Percentiles rank a stretch among this genome's conserved stretches.
These are phyloP conservation scores for Penicillium tannophilum DNA, from an alignment of 495 filamentous ascomycete species.

Conservation along the genomic window DNA sequence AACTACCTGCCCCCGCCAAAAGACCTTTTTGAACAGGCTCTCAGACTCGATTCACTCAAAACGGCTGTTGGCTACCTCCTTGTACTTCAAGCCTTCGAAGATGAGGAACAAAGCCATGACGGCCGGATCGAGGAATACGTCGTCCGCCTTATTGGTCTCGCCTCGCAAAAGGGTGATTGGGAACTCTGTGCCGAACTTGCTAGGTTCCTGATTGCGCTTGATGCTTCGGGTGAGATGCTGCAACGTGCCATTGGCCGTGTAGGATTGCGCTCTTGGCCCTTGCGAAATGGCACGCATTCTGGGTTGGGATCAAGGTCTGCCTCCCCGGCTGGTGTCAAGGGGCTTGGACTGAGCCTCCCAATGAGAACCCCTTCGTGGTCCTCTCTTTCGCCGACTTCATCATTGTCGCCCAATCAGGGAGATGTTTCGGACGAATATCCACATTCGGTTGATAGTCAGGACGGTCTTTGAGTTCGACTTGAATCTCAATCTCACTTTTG, in stretches of 20 bases:
- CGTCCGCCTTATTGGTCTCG: constrained; percentile 77
- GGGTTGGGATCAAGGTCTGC: constrained; percentile 28
- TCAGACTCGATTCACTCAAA: constrained; percentile 82
- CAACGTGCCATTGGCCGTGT: constrained; percentile 76
- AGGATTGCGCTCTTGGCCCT: constrained; percentile 36
- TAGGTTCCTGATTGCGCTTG: constrained; percentile 88
- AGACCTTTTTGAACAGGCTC: constrained; percentile 87
- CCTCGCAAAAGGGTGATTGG: constrained; percentile 87
- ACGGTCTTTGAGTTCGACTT: constrained; percentile 5
- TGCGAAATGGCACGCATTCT: constrained; percentile 26
- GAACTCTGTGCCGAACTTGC: constrained; percentile 95
- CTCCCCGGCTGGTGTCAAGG: constrained; percentile 37
- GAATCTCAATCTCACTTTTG: background rate
- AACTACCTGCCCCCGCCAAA: constrained; percentile 84
- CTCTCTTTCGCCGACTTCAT: constrained; percentile 36
- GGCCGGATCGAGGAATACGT: constrained; percentile 64
- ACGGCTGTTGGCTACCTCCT: constrained; percentile 95
- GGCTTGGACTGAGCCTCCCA: constrained; percentile 41
- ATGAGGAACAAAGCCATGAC: constrained; percentile 68
- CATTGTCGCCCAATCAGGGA: constrained; percentile 28
- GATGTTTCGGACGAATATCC: constrained; percentile 27
- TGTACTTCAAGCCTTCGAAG: constrained; percentile 93
- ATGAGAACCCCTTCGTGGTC: constrained; percentile 42
- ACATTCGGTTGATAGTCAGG: constrained; percentile 20
- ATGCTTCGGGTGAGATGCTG: constrained; percentile 81